Conservation (phyloP, 129 eudicot species). For the Artemisia annua region DNA sequence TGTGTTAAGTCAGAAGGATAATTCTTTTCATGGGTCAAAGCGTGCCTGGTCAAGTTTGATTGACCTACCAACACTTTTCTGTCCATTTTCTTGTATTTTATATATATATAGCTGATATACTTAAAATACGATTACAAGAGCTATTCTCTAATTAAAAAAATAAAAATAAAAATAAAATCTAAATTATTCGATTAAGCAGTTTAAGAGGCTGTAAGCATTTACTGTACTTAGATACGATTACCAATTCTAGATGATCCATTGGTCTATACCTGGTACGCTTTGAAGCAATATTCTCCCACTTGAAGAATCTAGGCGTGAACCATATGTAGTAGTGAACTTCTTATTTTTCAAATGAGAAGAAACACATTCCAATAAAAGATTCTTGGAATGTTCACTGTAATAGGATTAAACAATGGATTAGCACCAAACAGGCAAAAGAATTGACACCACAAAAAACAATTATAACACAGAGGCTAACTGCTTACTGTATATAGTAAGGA, state of each 20-base stretch:
- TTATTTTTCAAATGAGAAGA: conserved; percentile 84
- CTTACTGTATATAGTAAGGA: conserved; percentile 84
- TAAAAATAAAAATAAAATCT: too few relatives aligned
- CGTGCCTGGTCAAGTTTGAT: too few relatives aligned
- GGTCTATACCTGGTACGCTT: conserved; percentile 78
- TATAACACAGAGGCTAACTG: conserved; percentile 30
- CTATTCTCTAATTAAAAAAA: not conserved
- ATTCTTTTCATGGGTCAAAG: not conserved
- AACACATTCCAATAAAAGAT: conserved; percentile 74
- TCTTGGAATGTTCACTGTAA: conserved; percentile 70
- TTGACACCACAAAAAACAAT: conserved; percentile 5
- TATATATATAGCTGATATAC: not conserved
- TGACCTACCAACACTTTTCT: too few relatives aligned
- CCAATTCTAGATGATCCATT: not conserved
- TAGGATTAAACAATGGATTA: conserved; percentile 6
- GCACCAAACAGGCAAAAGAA: conserved; percentile 9
- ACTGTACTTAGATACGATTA: not conserved
- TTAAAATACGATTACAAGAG: not conserved
- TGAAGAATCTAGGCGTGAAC: conserved; percentile 73
- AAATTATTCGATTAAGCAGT: not conserved
- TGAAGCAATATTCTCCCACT: conserved; percentile 92
- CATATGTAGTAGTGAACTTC: conserved; percentile 62
- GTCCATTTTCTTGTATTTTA: too few relatives aligned
- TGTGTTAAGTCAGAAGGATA: not conserved
- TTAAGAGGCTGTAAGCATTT: conserved; percentile 8